Conservation (phyloP, 495 filamentous ascomycete genomes). For the Talaromyces borbonicus region DNA sequence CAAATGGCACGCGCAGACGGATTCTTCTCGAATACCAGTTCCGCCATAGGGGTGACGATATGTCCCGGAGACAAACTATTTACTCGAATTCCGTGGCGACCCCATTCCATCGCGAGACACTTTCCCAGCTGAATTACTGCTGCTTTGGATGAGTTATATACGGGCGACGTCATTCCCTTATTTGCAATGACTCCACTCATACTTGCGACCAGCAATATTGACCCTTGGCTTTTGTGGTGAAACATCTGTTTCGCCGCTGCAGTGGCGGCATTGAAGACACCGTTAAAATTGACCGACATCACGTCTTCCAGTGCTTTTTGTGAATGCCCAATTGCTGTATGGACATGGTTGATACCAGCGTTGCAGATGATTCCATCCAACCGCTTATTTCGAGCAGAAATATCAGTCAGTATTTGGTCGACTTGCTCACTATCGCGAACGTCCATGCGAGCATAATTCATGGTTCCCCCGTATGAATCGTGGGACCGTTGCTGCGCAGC, state of each 20-base stretch:
- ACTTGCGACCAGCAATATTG: conserved; percentile 62
- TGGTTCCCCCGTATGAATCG: conserved; percentile 39
- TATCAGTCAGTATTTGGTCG: conserved; percentile 40
- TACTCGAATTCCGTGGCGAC: conserved; percentile 53
- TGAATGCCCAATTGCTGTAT: conserved; percentile 57
- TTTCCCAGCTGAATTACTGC: conserved; percentile 56
- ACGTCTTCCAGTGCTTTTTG: conserved; percentile 55
- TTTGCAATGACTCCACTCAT: conserved; percentile 81
- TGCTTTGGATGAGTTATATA: conserved; percentile 64
- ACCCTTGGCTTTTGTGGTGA: conserved; percentile 46
- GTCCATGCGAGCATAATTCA: conserved; percentile 56
- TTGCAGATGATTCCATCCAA: conserved; percentile 76
- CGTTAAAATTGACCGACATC: conserved; percentile 65
- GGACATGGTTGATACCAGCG: conserved; percentile 70
- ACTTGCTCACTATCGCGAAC: conserved; percentile 49
- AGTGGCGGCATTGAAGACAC: conserved; percentile 68
- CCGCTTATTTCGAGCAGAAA: conserved; percentile 43
- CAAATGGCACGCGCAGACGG: conserved; percentile 49
- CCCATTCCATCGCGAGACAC: conserved; percentile 66
- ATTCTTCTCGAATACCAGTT: conserved; percentile 54
- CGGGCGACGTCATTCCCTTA: conserved; percentile 53
- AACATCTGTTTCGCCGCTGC: conserved; percentile 71
- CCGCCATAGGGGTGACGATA: conserved; percentile 64
- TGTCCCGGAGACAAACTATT: conserved; percentile 61
- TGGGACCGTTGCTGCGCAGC: conserved; percentile 38